Percentiles rank a stretch among this genome's conserved stretches.
Evolutionary conservation across 1,284 basidiomycete genomes (phyloP).

Genomic region (Ceratobasidium sp.): DNA sequence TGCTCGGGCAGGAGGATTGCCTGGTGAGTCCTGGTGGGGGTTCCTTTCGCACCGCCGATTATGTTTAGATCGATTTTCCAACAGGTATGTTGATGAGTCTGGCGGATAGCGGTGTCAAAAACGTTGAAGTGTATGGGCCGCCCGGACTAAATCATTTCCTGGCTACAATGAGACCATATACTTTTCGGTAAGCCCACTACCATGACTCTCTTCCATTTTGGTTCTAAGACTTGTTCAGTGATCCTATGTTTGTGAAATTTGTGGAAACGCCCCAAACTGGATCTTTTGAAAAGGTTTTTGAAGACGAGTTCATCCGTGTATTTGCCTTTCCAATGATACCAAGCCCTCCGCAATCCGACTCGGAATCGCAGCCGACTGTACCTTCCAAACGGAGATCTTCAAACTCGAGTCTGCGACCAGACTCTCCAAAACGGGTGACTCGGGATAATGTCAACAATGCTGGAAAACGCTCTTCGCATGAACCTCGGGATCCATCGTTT

Average conservation of each 20-base stretch:
- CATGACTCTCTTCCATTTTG: not conserved
- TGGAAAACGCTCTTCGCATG: not conserved
- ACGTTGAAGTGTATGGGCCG: slow-evolving; percentile 74
- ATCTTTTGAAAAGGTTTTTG: slow-evolving; percentile 19
- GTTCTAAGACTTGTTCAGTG: slow-evolving; percentile 54
- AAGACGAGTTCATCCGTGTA: slow-evolving; percentile 24
- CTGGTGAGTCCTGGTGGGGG: slow-evolving; percentile 59
- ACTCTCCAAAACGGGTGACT: slow-evolving; percentile 15
- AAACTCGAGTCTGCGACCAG: not conserved
- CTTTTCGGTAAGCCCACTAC: slow-evolving; percentile 61
- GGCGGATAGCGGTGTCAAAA: slow-evolving; percentile 70
- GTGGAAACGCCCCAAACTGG: slow-evolving; percentile 53
- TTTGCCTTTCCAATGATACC: slow-evolving; percentile 21
- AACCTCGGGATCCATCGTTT: not conserved
- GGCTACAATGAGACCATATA: slow-evolving; percentile 71
- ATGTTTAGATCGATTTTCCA: slow-evolving; percentile 9
- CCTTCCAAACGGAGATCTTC: slow-evolving; percentile 19
- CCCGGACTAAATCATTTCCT: slow-evolving; percentile 72
- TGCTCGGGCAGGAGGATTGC: slow-evolving; percentile 69
- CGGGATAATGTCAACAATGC: not conserved
- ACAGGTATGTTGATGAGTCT: slow-evolving; percentile 82
- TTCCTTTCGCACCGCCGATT: not conserved
- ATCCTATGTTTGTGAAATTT: slow-evolving; percentile 58
- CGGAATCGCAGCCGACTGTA: not conserved
- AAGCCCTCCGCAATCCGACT: not conserved